Percentiles rank a stretch among this genome's conserved stretches.
phyloP scores from a whole-genome alignment of 768 basidiomycete genomes.

The Boletus eberwhitei region DNA sequence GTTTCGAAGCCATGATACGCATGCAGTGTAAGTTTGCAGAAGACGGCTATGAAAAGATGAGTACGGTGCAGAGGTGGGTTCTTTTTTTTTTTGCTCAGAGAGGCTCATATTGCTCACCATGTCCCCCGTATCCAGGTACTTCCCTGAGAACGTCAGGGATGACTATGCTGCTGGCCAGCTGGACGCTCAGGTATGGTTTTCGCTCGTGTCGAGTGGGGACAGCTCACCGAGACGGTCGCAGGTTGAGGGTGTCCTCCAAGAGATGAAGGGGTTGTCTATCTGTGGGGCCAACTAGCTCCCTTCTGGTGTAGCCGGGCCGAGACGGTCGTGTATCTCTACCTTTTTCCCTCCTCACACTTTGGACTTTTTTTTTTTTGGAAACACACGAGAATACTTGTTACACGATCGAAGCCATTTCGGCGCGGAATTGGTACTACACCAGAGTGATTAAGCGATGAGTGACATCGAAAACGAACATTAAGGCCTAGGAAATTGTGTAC shows the following conservation, averaged over 20 bases:
- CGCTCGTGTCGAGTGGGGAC: not conserved
- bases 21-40: slow-evolving; percentile 98
- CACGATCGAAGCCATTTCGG: slow-evolving; percentile 12
- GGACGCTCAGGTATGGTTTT: slow-evolving; percentile 73
- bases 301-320: not conserved
- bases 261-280: slow-evolving; percentile 95
- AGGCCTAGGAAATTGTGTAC: slow-evolving; percentile 17
- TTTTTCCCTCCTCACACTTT: not conserved
- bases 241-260: slow-evolving; percentile 96
- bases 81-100: not conserved
- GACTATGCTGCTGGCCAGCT: slow-evolving; percentile 97
- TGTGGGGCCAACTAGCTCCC: slow-evolving; percentile 57
- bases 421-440: slow-evolving; percentile 20
- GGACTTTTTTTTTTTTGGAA: not conserved
- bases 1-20: slow-evolving; percentile 97
- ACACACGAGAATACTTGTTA: slow-evolving; percentile 5
- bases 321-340: slow-evolving; percentile 7
- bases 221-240: slow-evolving; percentile 25
- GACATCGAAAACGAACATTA: slow-evolving; percentile 5
- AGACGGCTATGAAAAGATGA: slow-evolving; percentile 96
- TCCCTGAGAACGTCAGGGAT: slow-evolving; percentile 84
- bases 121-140: slow-evolving; percentile 56
- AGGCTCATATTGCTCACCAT: not conserved
- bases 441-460: slow-evolving; percentile 11
- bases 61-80: slow-evolving; percentile 80